phyloP scores from a whole-genome alignment of 139 green algal species.

The Micractinium conductrix region DNA sequence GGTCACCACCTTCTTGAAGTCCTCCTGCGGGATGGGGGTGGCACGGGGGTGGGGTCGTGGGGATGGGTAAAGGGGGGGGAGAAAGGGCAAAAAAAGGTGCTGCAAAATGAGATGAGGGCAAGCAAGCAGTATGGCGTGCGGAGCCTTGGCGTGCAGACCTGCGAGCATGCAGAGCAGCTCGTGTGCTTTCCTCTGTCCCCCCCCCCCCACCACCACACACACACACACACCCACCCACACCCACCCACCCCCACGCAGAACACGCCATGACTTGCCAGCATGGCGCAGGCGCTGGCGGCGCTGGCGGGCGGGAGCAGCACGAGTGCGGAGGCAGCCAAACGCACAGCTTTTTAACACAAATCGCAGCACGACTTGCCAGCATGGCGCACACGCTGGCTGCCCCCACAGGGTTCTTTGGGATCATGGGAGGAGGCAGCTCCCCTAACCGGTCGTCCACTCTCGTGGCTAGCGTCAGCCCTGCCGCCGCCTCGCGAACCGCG shows the following conservation, averaged over 20 bases:
- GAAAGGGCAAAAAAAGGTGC: not conserved
- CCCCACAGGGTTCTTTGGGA: not conserved
- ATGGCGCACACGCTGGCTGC: not conserved
- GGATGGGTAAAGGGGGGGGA: no score
- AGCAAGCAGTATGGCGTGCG: not conserved
- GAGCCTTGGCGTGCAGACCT: no score
- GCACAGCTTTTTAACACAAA: not conserved
- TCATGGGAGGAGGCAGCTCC: conserved; percentile 17
- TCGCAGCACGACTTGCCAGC: not conserved
- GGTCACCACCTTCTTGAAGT: not conserved
- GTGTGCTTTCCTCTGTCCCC: no score
- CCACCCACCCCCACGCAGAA: no score
- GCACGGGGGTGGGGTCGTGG: no score
- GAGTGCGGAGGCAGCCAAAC: no score
- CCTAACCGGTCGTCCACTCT: not conserved
- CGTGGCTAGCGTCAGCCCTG: not conserved
- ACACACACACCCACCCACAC: no score
- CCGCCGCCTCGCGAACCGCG: not conserved
- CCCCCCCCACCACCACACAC: no score
- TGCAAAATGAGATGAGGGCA: not conserved
- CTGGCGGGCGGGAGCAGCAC: no score
- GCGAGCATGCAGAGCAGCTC: no score
- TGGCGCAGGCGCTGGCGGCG: no score
- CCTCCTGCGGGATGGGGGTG: conserved; percentile 10
- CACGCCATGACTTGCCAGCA: no score